Evolutionary conservation across 2,329 filamentous ascomycete genomes (phyloP), one percentile per base, ranked within the genome.

Genomic region (Ophiocordyceps polyrhachis-furcata): DNA sequence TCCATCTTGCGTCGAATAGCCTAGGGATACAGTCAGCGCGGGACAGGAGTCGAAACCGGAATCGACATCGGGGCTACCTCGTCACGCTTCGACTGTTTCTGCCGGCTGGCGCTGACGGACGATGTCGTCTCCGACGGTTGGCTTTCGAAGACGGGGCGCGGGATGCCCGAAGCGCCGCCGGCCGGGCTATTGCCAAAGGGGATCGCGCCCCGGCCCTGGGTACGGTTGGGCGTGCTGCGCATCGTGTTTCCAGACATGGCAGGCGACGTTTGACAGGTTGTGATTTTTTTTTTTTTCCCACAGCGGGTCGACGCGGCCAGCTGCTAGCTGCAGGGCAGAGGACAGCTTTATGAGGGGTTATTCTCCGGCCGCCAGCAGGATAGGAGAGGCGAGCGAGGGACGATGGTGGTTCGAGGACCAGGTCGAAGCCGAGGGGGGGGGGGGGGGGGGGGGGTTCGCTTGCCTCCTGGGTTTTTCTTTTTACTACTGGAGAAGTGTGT

Each of bases 1-100:
- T 98, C 91, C 71, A 98, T 82, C 70, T 95, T 96, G 58, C 79
- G 80, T 57, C 91, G 86, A 60, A 98, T 96, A 44, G 91, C 91
- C 91, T 96, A 59, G 11, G 19, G 31, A n/a, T 19, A 5, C 35
- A 38, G 5, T 19, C 5, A 31, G 13, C 23, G 43, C 43, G 20
- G 40, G 43, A 19, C 6, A 21, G 45, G 51, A 45, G 45, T 47
- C 21, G 42, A 38, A 43, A 44, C 17, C 6, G 15, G 15, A 15
- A 35, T 13, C n/a, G 35, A 6, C 6, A 15, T 13, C n/a, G 14
- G 15, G 76, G 4, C 57, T 71, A 98, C 91, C 83, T 98, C 91
- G 80, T 98, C 91, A 65, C 88, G 81, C 69, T 96, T 96, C 54
- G 81, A 82, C 72, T 95, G 89, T 68, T 95, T 95, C 64, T 91